Conservation (phyloP, 495 filamentous ascomycete genomes). For the Neurospora sp. region DNA sequence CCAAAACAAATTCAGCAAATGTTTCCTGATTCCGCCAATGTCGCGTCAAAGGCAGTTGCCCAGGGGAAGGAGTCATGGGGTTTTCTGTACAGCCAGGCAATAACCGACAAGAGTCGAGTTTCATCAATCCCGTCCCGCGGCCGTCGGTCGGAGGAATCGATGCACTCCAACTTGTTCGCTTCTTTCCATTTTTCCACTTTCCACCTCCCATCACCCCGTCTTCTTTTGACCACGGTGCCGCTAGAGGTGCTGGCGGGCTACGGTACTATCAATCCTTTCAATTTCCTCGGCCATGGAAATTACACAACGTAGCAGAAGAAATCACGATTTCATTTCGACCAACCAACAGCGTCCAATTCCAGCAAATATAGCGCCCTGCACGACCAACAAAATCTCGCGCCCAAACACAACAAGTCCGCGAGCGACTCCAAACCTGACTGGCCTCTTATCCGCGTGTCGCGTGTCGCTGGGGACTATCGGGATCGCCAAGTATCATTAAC, state of each 20-base stretch:
- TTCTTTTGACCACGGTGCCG: background rate
- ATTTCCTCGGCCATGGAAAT: background rate
- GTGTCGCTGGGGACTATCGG: background rate
- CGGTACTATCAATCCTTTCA: background rate
- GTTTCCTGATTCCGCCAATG: background rate
- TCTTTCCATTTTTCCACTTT: background rate
- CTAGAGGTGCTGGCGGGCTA: background rate
- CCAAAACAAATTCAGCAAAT: background rate
- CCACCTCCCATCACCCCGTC: background rate
- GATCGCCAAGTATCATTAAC: background rate
- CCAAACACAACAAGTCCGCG: background rate
- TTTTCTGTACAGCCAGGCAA: background rate
- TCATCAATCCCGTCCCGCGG: background rate
- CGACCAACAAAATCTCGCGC: background rate
- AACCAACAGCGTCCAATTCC: background rate
- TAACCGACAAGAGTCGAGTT: background rate
- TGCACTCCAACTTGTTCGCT: background rate
- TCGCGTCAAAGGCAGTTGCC: background rate
- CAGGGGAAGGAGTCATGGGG: background rate
- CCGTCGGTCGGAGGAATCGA: background rate
- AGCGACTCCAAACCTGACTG: background rate
- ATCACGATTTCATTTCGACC: background rate
- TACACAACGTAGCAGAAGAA: background rate
- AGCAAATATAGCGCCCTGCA: background rate
- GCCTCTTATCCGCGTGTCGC: background rate